Evolutionary conservation across 1,139 yeast genomes (phyloP).

Genomic region (Protomyces pachydermus): DNA sequence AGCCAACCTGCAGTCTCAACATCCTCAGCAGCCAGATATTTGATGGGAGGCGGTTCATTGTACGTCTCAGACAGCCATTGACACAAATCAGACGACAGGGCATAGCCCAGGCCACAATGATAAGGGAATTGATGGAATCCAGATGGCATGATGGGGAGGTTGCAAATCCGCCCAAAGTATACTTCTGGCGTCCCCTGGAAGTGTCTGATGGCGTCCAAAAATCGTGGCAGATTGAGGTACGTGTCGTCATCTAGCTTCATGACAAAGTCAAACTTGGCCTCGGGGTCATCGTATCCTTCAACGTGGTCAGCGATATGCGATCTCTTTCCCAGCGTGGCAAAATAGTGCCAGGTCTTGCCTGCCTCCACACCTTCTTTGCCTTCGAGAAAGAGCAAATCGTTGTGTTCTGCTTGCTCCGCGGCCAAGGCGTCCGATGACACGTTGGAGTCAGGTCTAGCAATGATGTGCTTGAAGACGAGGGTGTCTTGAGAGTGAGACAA

Average conservation of each 20-base stretch:
- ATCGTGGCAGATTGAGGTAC: slow-evolving; percentile 2
- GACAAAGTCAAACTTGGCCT: slow-evolving; percentile 6
- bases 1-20: neutral
- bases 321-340: neutral
- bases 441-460: neutral
- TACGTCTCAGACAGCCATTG: neutral
- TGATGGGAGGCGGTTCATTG: neutral
- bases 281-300: neutral
- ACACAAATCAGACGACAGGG: slow-evolving; percentile 3
- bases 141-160: neutral
- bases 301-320: neutral
- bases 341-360: slow-evolving; percentile 11
- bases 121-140: slow-evolving; percentile 4
- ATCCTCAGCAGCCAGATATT: neutral
- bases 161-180: slow-evolving; percentile 10
- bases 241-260: slow-evolving; percentile 18
- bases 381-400: slow-evolving; percentile 7
- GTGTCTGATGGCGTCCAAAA: neutral
- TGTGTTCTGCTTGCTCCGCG: neutral
- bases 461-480: neutral
- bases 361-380: slow-evolving; percentile 6
- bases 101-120: slow-evolving; percentile 10
- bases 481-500: neutral
- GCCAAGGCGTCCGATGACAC: neutral
- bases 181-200: neutral